Percentiles rank a stretch among this genome's conserved stretches.
These are phyloP conservation scores for Colletotrichum sp. DNA, from an alignment of 2,329 filamentous ascomycete genomes.

Conservation along the genomic window DNA sequence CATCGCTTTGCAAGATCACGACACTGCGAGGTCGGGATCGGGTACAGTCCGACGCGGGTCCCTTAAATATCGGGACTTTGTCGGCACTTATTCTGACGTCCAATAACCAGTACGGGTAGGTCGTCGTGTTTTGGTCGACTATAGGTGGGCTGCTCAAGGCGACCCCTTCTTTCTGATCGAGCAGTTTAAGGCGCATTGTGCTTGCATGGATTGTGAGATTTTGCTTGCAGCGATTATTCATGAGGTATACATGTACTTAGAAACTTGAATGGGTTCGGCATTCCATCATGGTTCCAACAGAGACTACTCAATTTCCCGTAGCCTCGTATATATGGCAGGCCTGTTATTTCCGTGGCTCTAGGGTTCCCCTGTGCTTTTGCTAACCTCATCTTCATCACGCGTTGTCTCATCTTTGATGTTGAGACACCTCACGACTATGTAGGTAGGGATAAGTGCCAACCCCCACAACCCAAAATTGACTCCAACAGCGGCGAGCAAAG, in stretches of 20 bases:
- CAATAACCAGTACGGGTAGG: not conserved
- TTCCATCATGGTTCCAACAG: accelerated
- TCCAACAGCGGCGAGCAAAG: conserved; percentile 13
- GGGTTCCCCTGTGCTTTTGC: not conserved
- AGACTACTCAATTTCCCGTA: accelerated
- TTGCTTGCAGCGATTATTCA: accelerated
- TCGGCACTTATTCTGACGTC: accelerated
- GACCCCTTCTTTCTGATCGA: accelerated
- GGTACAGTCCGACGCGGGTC: not conserved
- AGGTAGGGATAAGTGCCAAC: conserved; percentile 17
- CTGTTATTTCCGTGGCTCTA: accelerated
- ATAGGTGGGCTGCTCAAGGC: accelerated
- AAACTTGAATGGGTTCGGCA: not conserved
- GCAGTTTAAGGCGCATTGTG: not conserved
- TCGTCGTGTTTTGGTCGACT: accelerated
- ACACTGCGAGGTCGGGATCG: not conserved
- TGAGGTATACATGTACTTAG: accelerated
- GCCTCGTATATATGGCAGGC: accelerated
- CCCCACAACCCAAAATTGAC: conserved; percentile 24
- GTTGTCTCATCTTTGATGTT: not conserved
- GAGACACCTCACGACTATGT: conserved; percentile 11
- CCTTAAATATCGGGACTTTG: accelerated
- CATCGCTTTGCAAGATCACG: not conserved
- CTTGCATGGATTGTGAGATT: not conserved
- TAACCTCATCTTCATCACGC: not conserved